Percentiles rank a stretch among this genome's conserved stretches.
These are phyloP conservation scores for Platanthera zijinensis DNA, from an alignment of 106 monocot species.

Conservation along the genomic window DNA sequence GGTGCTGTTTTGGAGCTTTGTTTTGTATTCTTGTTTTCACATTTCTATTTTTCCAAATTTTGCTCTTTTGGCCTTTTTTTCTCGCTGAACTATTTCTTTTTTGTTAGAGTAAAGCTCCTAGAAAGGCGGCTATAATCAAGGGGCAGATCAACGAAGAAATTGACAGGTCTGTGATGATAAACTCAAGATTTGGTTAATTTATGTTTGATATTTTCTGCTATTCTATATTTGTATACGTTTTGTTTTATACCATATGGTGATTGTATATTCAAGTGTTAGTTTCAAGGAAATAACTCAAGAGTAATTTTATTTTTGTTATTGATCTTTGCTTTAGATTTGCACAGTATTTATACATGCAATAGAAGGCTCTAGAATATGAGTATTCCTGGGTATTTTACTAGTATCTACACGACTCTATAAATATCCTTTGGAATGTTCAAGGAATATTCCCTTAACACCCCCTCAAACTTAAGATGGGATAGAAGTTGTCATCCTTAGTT, in stretches of 20 bases:
- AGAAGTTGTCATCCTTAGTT: too few species aligned
- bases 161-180: slow-evolving; percentile 44
- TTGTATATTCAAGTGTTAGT: too few species aligned
- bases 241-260: neutral
- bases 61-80: neutral
- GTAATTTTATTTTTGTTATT: too few species aligned
- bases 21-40: slow-evolving; percentile 3
- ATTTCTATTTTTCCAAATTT: neutral
- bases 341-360: too few species aligned
- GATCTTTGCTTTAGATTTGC: too few species aligned
- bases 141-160: slow-evolving; percentile 68
- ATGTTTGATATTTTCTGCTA: neutral
- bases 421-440: too few species aligned
- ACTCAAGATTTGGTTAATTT: neutral
- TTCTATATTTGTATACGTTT: neutral
- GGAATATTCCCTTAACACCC: too few species aligned
- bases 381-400: too few species aligned
- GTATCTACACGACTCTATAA: too few species aligned
- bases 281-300: too few species aligned
- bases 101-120: slow-evolving; percentile 56
- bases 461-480: too few species aligned
- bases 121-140: slow-evolving; percentile 62
- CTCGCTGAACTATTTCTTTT: neutral
- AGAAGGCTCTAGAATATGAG: too few species aligned
- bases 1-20: neutral